Evolutionary conservation across 352 stramenopile genomes (phyloP).

Genomic region (Pythium periplocum): DNA sequence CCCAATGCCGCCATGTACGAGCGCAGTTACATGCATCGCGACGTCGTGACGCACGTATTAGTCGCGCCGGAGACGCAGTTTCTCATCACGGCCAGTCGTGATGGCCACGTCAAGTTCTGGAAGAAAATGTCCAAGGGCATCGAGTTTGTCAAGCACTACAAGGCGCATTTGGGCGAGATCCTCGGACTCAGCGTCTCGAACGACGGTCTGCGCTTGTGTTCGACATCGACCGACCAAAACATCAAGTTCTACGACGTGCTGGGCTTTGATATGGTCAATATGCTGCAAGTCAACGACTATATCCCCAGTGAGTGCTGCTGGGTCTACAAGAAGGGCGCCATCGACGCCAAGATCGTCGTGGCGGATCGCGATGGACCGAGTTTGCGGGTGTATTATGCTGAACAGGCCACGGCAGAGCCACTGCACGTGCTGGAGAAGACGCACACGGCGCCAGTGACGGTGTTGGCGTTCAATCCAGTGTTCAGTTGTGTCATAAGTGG

Average conservation of each 20-base stretch:
- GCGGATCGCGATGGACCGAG: slow-evolving; percentile 49
- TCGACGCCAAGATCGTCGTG: slow-evolving; percentile 72
- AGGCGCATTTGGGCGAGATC: slow-evolving; percentile 91
- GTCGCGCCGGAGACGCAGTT: slow-evolving; percentile 94
- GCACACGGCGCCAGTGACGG: slow-evolving; percentile 90
- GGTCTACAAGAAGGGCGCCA: slow-evolving; percentile 54
- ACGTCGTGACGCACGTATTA: slow-evolving; percentile 90
- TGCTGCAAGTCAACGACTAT: slow-evolving; percentile 82
- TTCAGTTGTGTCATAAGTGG: slow-evolving; percentile 88
- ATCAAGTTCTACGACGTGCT: slow-evolving; percentile 99
- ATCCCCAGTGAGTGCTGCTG: slow-evolving; percentile 69
- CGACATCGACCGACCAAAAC: slow-evolving; percentile 84
- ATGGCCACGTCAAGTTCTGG: slow-evolving; percentile 99
- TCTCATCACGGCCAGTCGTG: slow-evolving; percentile 91
- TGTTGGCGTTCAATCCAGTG: slow-evolving; percentile 82
- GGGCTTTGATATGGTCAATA: slow-evolving; percentile 98
- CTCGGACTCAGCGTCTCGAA: slow-evolving; percentile 73
- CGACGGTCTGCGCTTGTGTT: slow-evolving; percentile 85
- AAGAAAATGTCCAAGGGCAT: slow-evolving; percentile 95
- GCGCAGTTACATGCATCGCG: slow-evolving; percentile 97
- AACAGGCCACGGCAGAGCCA: slow-evolving; percentile 44
- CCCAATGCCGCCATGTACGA: slow-evolving; percentile 92
- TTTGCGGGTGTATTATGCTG: slow-evolving; percentile 87
- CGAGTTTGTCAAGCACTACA: slow-evolving; percentile 99
- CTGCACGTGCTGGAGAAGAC: slow-evolving; percentile 70